These are phyloP conservation scores for Starmerella asiatica DNA, from an alignment of 805 yeast genomes.

Conservation along the genomic window DNA sequence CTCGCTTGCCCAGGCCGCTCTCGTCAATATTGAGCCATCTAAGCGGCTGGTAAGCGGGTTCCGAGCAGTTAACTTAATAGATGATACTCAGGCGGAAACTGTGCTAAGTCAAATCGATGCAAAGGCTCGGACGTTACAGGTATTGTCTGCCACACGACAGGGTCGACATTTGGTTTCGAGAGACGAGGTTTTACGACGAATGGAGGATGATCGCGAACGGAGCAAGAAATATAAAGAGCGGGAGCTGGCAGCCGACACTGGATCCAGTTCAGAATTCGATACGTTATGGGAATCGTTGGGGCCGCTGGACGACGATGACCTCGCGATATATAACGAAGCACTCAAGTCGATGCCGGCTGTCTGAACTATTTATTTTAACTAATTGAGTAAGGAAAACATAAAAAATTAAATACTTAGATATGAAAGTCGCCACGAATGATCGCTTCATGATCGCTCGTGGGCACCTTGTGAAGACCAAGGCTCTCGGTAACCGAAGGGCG, in stretches of 20 bases:
- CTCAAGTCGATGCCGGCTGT: neutral
- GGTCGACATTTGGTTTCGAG: constrained; percentile 20
- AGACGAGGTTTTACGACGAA: constrained; percentile 55
- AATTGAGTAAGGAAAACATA: too few species aligned
- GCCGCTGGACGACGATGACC: neutral
- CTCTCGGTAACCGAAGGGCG: constrained; percentile 6
- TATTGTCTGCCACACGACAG: neutral
- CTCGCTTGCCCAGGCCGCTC: constrained; percentile 18
- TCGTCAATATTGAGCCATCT: constrained; percentile 19
- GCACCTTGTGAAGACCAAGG: constrained; percentile 11
- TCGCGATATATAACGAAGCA: neutral
- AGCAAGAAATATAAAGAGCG: constrained; percentile 69
- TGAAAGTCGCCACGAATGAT: constrained; percentile 14
- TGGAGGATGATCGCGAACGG: constrained; percentile 88
- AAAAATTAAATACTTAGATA: too few species aligned
- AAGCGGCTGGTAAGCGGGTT: constrained; percentile 14
- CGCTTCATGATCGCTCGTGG: constrained; percentile 14
- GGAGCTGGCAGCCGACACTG: constrained; percentile 48
- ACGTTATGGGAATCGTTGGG: constrained; percentile 28
- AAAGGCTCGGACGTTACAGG: constrained; percentile 3
- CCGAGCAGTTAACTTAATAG: constrained; percentile 1
- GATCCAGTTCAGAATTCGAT: constrained; percentile 41
- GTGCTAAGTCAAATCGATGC: constrained; percentile 3
- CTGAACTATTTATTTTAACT: too few species aligned
- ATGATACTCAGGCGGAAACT: neutral